Evolutionary conservation across 2,329 filamentous ascomycete species (phyloP), one percentile per base, ranked within the genome.

Genomic region (Calonectria pseudoreteaudii): DNA sequence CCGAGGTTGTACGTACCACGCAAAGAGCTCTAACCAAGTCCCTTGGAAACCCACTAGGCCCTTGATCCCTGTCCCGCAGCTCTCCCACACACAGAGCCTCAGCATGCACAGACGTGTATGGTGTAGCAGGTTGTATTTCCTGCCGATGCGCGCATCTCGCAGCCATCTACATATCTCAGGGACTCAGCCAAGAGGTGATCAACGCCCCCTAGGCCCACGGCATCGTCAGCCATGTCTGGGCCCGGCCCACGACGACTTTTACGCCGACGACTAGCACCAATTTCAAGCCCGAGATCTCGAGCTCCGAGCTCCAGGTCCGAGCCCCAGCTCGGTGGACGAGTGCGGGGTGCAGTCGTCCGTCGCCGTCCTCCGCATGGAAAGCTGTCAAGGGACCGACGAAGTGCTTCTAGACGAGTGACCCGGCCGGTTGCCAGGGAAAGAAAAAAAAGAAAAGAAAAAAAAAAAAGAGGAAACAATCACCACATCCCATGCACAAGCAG

Each of bases 21-120:
- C 49, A 23, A 20, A 60, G 41, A 53, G 31, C 52, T 68, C 34
- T 34, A 50, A 62, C 52, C 70, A 66, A 56, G 49, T 58, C 50
- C 66, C 71, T 72, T 38, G 60, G 50, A 41, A 49, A 60, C 18
- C 38, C 58, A 31, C 71, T 65, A 52, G 20, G 62, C 62, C 78
- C 77, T 71, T 60, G 72, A 79, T 76, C 78, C 77, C 73, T 76
- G 74, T 60, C 49, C 70, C 69, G 66, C 71, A 68, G 50, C 78
- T 76, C 73, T 76, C 72, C 44, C 76, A 74, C 68, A 79, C 71
- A 77, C 75, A 80, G 79, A 80, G 79, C 79, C 79, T 77, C 77
- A 80, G 78, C 64, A 77, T 70, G 67, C 49, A 31, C 36, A 18
- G 38, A 47, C 31, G 31, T 23, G 26, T 52, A 31, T 62, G 60